Conservation (phyloP, 2,329 filamentous ascomycete species). For the Aspergillus bombycis region DNA sequence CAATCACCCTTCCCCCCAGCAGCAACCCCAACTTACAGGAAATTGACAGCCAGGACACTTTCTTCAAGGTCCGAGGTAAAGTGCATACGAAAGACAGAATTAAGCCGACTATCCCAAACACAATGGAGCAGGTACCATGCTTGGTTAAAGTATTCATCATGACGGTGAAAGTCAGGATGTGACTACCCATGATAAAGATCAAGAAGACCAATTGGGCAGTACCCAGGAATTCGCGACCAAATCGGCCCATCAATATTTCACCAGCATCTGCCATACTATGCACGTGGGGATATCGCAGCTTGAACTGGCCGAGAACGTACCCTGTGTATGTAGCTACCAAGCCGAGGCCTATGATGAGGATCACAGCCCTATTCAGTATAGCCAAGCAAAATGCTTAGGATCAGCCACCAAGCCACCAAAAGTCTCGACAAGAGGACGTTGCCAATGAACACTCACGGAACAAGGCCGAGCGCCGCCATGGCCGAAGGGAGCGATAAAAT, state of each 20-base stretch:
- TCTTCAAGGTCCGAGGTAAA: slow-evolving; percentile 62
- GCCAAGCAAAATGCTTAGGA: background rate
- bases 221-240: slow-evolving; percentile 65
- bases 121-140: slow-evolving; percentile 62
- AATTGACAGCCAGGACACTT: slow-evolving; percentile 62
- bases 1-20: background rate
- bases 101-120: slow-evolving; percentile 61
- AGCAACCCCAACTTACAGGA: slow-evolving; percentile 36
- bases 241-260: slow-evolving; percentile 60
- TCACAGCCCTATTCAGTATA: slow-evolving; percentile 11
- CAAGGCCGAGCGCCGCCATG: slow-evolving; percentile 54
- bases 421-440: background rate
- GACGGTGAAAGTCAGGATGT: slow-evolving; percentile 68
- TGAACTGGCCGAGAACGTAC: slow-evolving; percentile 62
- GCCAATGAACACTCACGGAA: slow-evolving; percentile 41
- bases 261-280: slow-evolving; percentile 69
- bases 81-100: slow-evolving; percentile 60
- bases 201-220: slow-evolving; percentile 63
- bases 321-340: slow-evolving; percentile 60
- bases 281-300: slow-evolving; percentile 58
- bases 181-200: slow-evolving; percentile 68
- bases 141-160: slow-evolving; percentile 65
- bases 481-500: slow-evolving; percentile 57
- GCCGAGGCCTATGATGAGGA: slow-evolving; percentile 56
- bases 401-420: slow-evolving; percentile 1